phyloP scores from a whole-genome alignment of 2,329 filamentous ascomycete genomes.

The Colletotrichum tanaceti region DNA sequence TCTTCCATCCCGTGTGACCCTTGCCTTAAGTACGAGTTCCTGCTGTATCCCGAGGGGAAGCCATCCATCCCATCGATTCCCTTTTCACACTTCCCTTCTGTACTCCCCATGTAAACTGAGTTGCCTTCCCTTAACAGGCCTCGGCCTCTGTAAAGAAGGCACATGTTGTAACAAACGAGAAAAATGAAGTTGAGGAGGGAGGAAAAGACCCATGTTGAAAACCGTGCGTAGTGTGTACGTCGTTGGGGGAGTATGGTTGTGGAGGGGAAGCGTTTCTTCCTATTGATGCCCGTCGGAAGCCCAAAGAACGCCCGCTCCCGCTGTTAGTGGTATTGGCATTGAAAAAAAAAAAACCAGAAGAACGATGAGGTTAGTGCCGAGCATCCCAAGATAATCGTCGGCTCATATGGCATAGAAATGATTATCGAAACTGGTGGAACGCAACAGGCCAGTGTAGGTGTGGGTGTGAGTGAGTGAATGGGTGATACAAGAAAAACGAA shows the following conservation, averaged over 20 bases:
- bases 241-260: not conserved
- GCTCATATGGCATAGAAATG: not conserved
- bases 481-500: not conserved
- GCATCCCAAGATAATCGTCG: not conserved
- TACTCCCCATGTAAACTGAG: not conserved
- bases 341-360: slow-evolving; percentile 1
- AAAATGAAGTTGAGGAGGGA: too few species aligned
- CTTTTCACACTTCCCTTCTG: not conserved
- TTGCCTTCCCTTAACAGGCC: not conserved
- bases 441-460: not conserved
- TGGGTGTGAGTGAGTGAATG: not conserved
- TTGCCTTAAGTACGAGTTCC: not conserved
- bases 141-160: not conserved
- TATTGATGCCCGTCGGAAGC: slow-evolving; percentile 1
- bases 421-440: not conserved
- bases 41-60: not conserved
- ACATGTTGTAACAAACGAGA: not conserved
- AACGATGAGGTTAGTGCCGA: not conserved
- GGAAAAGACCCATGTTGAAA: not conserved
- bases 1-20: not conserved
- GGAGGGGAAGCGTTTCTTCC: not conserved
- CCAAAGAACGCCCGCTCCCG: slow-evolving; percentile 22
- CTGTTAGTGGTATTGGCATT: not conserved
- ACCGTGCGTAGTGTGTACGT: not conserved
- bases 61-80: not conserved